phyloP scores from a whole-genome alignment of 75 land plant genomes.

The Pseudotsuga menziesii region DNA sequence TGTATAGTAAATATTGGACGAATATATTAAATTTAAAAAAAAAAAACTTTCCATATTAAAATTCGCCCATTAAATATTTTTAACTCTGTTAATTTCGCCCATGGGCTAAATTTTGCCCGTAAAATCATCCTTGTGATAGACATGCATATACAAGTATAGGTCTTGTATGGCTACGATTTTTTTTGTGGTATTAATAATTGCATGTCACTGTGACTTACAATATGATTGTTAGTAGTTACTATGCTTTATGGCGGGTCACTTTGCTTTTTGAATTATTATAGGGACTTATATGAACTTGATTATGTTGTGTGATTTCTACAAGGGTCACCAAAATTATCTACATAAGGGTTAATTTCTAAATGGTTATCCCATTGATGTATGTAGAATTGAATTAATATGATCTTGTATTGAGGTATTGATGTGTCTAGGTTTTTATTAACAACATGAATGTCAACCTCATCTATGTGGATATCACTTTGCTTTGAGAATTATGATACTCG shows the following conservation, averaged over 20 bases:
- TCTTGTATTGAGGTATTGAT: neutral
- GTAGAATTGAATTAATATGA: neutral
- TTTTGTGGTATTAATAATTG: neutral
- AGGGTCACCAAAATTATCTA: neutral
- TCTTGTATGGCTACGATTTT: too few relatives aligned
- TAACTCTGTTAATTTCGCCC: too few relatives aligned
- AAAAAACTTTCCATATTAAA: too few relatives aligned
- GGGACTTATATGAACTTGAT: neutral
- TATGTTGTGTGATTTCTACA: neutral
- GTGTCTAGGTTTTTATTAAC: too few relatives aligned
- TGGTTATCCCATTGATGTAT: neutral
- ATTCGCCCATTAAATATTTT: too few relatives aligned
- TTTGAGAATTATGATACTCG: neutral
- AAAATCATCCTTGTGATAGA: too few relatives aligned
- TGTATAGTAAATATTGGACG: too few relatives aligned
- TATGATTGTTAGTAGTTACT: neutral
- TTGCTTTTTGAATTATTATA: neutral
- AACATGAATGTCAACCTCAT: too few relatives aligned
- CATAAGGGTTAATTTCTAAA: neutral
- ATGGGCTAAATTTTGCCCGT: too few relatives aligned
- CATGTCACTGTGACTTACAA: neutral
- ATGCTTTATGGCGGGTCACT: neutral
- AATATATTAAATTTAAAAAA: too few relatives aligned
- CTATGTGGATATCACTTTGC: too few relatives aligned
- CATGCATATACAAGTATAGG: neutral